phyloP scores from a whole-genome alignment of 2,329 filamentous ascomycete genomes.

The Nemania abortiva region DNA sequence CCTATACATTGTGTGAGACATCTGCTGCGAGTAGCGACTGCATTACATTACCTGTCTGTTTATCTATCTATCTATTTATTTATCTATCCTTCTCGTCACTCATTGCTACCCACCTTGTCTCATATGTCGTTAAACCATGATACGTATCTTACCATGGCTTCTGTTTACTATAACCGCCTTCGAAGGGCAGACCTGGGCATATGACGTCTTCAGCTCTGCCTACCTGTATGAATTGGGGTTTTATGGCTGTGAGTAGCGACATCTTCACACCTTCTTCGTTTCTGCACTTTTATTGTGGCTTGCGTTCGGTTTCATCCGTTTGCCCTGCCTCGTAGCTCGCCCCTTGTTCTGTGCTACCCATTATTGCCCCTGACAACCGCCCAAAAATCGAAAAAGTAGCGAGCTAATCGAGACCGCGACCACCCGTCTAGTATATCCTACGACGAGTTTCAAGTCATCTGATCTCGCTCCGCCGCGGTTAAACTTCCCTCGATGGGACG shows the following conservation, averaged over 20 bases:
- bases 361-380: background rate
- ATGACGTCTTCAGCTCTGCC: slow-evolving; percentile 30
- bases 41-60: background rate
- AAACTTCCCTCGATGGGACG: slow-evolving; percentile 38
- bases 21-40: background rate
- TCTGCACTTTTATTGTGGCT: background rate
- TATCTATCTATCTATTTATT: background rate
- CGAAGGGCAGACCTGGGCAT: slow-evolving; percentile 13
- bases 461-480: slow-evolving; percentile 31
- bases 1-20: slow-evolving; percentile 1
- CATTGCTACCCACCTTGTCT: background rate
- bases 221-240: slow-evolving; percentile 35
- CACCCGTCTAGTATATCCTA: slow-evolving; percentile 34
- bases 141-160: slow-evolving; percentile 22
- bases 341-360: background rate
- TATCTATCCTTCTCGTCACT: slow-evolving; percentile 2
- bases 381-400: background rate
- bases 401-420: slow-evolving; percentile 16
- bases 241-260: slow-evolving; percentile 37
- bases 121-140: slow-evolving; percentile 31
- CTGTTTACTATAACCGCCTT: slow-evolving; percentile 20
- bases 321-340: background rate
- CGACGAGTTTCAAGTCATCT: slow-evolving; percentile 36
- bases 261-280: background rate
- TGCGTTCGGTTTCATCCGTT: background rate